Percentiles rank a stretch among this genome's conserved stretches.
phyloP scores from a whole-genome alignment of 345 rosid species.

The Cochlearia excelsa region DNA sequence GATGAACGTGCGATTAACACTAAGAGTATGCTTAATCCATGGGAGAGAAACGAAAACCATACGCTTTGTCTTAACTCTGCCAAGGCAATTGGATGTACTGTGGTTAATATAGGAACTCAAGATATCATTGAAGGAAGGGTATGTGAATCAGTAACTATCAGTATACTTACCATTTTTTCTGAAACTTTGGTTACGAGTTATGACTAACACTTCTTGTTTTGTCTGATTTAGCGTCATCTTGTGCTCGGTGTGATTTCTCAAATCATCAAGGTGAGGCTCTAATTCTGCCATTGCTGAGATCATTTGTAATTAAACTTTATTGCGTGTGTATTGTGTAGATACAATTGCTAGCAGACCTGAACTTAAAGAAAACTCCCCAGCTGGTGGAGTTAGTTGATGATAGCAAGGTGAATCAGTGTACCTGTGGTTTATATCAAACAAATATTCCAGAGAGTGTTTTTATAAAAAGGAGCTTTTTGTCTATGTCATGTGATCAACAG shows the following conservation, averaged over 20 bases:
- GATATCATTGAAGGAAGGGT: slow-evolving; percentile 99
- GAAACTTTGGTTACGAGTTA: slow-evolving; percentile 10
- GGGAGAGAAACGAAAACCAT: slow-evolving; percentile 98
- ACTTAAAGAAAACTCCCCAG: slow-evolving; percentile 97
- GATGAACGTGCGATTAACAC: slow-evolving; percentile 97
- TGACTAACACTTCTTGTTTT: slow-evolving; percentile 16
- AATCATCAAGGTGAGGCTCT: slow-evolving; percentile 71
- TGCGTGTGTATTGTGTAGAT: slow-evolving; percentile 47
- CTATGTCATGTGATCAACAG: slow-evolving; percentile 41
- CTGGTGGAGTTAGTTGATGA: slow-evolving; percentile 87
- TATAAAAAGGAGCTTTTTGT: neutral
- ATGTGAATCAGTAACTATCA: slow-evolving; percentile 24
- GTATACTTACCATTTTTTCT: neutral
- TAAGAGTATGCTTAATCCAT: slow-evolving; percentile 90
- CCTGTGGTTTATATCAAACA: neutral
- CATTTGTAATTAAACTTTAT: slow-evolving; percentile 8
- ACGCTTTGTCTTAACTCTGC: slow-evolving; percentile 96
- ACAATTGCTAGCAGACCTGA: slow-evolving; percentile 95
- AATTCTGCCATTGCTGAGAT: slow-evolving; percentile 1
- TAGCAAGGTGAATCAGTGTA: slow-evolving; percentile 51
- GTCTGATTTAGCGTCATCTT: slow-evolving; percentile 76
- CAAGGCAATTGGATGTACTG: slow-evolving; percentile 97
- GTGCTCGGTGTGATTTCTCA: slow-evolving; percentile 95
- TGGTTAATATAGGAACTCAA: slow-evolving; percentile 92
- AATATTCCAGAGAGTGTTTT: neutral